These are phyloP conservation scores for Fraxinus quadrangulata DNA, from an alignment of 257 asterid species.

Conservation along the genomic window DNA sequence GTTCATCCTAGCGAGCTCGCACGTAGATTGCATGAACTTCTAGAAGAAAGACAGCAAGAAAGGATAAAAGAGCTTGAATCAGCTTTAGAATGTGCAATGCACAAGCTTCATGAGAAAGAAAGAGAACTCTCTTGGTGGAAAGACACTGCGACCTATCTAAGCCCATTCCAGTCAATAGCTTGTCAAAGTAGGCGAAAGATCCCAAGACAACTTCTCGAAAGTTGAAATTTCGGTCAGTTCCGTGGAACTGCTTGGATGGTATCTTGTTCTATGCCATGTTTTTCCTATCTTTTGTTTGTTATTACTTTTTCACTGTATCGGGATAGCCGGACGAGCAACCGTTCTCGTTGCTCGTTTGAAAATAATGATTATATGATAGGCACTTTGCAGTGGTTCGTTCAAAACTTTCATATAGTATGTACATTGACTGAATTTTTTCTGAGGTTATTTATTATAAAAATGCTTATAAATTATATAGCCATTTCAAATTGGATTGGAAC, in stretches of 20 bases:
- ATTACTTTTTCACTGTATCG: not conserved
- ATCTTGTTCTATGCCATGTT: not conserved
- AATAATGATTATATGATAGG: not conserved
- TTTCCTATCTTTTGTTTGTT: not conserved
- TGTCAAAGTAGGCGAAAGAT: constrained; percentile 21
- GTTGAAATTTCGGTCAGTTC: not conserved
- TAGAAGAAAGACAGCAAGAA: constrained; percentile 58
- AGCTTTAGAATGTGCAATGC: constrained; percentile 50
- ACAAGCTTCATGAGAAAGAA: constrained; percentile 50
- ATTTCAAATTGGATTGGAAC: no score
- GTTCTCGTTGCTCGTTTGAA: not conserved
- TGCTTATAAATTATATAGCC: no score
- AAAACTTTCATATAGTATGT: not conserved
- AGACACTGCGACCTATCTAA: constrained; percentile 54
- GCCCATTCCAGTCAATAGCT: constrained; percentile 36
- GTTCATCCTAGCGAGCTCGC: constrained; percentile 63
- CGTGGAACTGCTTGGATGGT: not conserved
- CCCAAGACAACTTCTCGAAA: not conserved
- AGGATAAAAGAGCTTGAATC: constrained; percentile 65
- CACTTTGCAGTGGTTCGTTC: not conserved
- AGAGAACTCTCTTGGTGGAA: constrained; percentile 67
- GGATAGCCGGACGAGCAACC: not conserved
- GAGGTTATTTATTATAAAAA: no score
- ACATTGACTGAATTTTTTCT: not conserved
- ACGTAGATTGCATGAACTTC: constrained; percentile 55